Conservation (phyloP, 140 eudicot genomes). For the Oenanthe javanica region DNA sequence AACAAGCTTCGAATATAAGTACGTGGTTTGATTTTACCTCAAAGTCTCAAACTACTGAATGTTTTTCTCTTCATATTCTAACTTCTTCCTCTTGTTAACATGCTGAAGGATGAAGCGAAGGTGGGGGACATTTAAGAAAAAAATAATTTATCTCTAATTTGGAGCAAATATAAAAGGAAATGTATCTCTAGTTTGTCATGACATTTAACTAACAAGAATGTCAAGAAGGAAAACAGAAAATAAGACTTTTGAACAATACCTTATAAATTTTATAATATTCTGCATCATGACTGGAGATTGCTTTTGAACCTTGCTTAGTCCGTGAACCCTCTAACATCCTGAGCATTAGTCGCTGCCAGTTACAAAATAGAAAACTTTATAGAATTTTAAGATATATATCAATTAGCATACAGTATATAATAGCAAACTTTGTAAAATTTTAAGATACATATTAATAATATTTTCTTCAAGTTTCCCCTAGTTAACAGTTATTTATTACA, state of each 20-base stretch:
- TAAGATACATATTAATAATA: neutral
- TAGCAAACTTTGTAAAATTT: neutral
- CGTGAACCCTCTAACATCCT: slow-evolving; percentile 42
- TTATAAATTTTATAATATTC: slow-evolving; percentile 44
- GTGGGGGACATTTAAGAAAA: neutral
- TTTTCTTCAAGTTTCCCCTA: neutral
- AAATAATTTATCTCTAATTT: neutral
- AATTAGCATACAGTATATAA: neutral
- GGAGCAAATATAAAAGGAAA: neutral
- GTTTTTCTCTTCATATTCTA: neutral
- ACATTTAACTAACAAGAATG: neutral
- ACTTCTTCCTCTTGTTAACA: neutral
- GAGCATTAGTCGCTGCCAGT: slow-evolving; percentile 67
- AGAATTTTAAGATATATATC: neutral
- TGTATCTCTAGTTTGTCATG: neutral
- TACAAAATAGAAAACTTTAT: neutral
- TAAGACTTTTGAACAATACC: slow-evolving; percentile 24
- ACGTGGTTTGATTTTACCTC: neutral
- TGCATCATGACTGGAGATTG: slow-evolving; percentile 21
- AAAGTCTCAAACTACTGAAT: neutral
- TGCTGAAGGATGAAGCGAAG: neutral
- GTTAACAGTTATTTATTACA: neutral
- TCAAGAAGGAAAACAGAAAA: neutral
- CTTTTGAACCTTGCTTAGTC: slow-evolving; percentile 28
- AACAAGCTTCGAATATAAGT: neutral